phyloP scores from a whole-genome alignment of 768 basidiomycete species.

The Suillus alpinus region DNA sequence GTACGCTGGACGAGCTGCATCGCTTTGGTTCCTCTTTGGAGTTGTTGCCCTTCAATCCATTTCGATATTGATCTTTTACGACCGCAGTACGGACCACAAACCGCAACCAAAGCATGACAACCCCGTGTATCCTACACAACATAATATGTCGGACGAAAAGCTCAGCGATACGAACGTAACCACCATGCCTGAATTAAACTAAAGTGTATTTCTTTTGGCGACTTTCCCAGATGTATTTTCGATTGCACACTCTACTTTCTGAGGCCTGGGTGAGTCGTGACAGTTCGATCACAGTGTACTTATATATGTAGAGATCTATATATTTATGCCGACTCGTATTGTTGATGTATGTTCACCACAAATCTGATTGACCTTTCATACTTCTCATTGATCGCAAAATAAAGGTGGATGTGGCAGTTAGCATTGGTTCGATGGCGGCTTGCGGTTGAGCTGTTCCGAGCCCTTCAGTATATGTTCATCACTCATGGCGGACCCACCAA shows the following conservation, averaged over 20 bases:
- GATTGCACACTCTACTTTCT: not conserved
- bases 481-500: no score
- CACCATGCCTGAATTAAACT: not conserved
- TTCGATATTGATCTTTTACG: slow-evolving; percentile 34
- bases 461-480: no score
- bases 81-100: slow-evolving; percentile 12
- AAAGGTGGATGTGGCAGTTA: not conserved
- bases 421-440: no score
- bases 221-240: not conserved
- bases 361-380: not conserved
- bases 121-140: not conserved
- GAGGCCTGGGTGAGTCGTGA: not conserved
- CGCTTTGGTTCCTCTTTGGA: slow-evolving; percentile 43
- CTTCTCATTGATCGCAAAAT: not conserved
- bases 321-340: no score
- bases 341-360: not conserved
- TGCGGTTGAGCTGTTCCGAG: no score
- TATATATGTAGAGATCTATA: not conserved
- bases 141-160: not conserved
- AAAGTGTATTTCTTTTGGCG: not conserved
- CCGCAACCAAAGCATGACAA: slow-evolving; percentile 1
- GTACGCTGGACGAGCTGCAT: slow-evolving; percentile 41
- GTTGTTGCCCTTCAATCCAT: slow-evolving; percentile 30
- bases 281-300: not conserved
- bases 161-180: not conserved